phyloP scores from a whole-genome alignment of 164 flowering plant species.

The Platanus orientalis region DNA sequence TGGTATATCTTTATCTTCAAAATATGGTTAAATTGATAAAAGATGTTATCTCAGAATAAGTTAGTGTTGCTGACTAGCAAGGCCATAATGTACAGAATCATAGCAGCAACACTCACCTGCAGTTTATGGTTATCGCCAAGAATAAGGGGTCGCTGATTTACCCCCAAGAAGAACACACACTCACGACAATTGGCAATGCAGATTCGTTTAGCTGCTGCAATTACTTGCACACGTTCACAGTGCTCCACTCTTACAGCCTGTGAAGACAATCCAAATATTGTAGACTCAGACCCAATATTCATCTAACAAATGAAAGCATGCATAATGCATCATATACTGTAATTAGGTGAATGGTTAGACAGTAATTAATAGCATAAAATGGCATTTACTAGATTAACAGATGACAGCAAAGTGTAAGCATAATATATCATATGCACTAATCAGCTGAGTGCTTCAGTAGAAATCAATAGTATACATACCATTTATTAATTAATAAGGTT shows the following conservation, averaged over 20 bases:
- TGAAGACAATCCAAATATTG: conserved; percentile 5
- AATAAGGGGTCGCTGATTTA: conserved; percentile 88
- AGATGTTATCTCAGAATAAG: background rate
- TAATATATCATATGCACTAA: too few relatives aligned
- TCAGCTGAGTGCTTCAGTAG: too few relatives aligned
- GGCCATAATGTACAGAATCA: background rate
- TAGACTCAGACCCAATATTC: conserved; percentile 5
- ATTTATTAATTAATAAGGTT: too few relatives aligned
- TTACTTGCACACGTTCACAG: conserved; percentile 94
- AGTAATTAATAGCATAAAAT: too few relatives aligned
- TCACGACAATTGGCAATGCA: conserved; percentile 97
- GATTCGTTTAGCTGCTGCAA: conserved; percentile 77
- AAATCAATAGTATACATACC: too few relatives aligned
- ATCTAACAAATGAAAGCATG: too few relatives aligned
- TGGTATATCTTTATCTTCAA: too few relatives aligned
- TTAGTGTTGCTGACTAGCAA: background rate
- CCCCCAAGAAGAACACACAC: conserved; percentile 89
- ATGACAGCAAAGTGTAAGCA: too few relatives aligned
- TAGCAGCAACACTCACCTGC: conserved; percentile 44
- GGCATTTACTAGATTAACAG: too few relatives aligned
- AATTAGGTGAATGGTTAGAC: too few relatives aligned
- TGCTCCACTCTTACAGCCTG: conserved; percentile 95
- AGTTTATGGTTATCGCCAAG: conserved; percentile 95
- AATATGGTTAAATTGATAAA: too few relatives aligned
- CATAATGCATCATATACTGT: too few relatives aligned